A percentile compares a stretch with the other conserved stretches of the same genome.
phyloP scores from a whole-genome alignment of 805 yeast species.

The Priceomyces fermenticarens region DNA sequence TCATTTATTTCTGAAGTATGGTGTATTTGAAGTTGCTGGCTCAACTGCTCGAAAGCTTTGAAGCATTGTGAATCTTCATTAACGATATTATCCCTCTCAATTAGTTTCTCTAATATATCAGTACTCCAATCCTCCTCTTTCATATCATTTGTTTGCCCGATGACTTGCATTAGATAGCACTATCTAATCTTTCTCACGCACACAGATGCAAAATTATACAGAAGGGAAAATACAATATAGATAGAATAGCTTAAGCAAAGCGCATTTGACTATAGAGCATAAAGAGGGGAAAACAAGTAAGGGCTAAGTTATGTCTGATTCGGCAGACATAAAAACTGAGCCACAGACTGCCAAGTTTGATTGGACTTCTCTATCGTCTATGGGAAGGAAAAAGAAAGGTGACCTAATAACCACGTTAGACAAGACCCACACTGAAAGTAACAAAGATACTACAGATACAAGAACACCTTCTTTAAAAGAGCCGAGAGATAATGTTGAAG shows the following conservation, averaged over 20 bases:
- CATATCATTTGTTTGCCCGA: not conserved
- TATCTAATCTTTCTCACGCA: too few species aligned
- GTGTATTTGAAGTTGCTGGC: conserved; percentile 11
- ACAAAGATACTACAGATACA: not conserved
- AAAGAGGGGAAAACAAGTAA: not conserved
- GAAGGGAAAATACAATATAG: not conserved
- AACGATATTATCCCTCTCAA: conserved; percentile 30
- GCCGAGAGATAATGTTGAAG: not conserved
- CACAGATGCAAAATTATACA: not conserved
- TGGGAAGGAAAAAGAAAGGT: not conserved
- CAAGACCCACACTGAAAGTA: not conserved
- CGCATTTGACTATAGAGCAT: too few species aligned
- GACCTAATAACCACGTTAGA: not conserved
- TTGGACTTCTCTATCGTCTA: conserved; percentile 2
- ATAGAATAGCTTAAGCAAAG: too few species aligned
- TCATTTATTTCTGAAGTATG: conserved; percentile 4
- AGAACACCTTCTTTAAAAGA: not conserved
- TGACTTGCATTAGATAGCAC: too few species aligned
- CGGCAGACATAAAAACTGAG: not conserved
- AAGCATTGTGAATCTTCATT: conserved; percentile 28
- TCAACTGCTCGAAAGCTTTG: conserved; percentile 31
- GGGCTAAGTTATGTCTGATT: conserved; percentile 1
- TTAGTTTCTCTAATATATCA: conserved; percentile 22
- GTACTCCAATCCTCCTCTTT: conserved; percentile 16
- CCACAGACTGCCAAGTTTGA: not conserved